Evolutionary conservation across 2,329 filamentous ascomycete species (phyloP).

Genomic region (Trichoderma koningii): DNA sequence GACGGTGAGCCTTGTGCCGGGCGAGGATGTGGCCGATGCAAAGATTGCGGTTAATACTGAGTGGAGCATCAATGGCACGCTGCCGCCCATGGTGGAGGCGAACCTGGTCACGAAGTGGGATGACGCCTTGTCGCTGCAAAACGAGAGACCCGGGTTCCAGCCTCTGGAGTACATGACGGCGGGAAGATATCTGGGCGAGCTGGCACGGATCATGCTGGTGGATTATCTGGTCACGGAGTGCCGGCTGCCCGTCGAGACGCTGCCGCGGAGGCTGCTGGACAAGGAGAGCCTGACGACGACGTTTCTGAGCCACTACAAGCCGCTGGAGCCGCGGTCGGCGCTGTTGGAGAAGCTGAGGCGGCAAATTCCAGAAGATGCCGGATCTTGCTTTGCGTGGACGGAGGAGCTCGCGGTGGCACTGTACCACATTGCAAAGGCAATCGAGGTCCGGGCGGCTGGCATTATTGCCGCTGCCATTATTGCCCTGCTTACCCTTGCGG

Average conservation of each 20-base stretch:
- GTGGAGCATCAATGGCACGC: conserved; percentile 78
- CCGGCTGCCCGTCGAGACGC: conserved; percentile 42
- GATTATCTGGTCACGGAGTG: conserved; percentile 59
- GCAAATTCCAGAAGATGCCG: conserved; percentile 54
- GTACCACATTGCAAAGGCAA: conserved; percentile 67
- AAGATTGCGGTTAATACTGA: conserved; percentile 80
- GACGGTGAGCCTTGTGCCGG: conserved; percentile 52
- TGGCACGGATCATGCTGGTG: conserved; percentile 69
- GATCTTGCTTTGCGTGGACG: conserved; percentile 62
- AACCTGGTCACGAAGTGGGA: conserved; percentile 73
- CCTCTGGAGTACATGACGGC: conserved; percentile 85
- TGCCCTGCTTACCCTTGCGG: conserved; percentile 68
- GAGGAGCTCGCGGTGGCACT: conserved; percentile 59
- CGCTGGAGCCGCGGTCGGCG: conserved; percentile 45
- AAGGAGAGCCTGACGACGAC: conserved; percentile 69
- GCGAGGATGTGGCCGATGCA: conserved; percentile 51
- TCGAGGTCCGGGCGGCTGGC: conserved; percentile 71
- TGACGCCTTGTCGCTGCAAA: conserved; percentile 62
- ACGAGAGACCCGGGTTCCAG: conserved; percentile 74
- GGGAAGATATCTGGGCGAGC: conserved; percentile 75
- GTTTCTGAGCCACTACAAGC: conserved; percentile 70
- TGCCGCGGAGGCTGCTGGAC: conserved; percentile 59
- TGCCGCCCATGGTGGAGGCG: conserved; percentile 64
- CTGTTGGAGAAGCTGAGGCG: conserved; percentile 51
- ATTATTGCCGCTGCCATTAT: conserved; percentile 73